Evolutionary conservation across 202 grass and related monocot species (phyloP).

Genomic region (Alloteropsis angusta): DNA sequence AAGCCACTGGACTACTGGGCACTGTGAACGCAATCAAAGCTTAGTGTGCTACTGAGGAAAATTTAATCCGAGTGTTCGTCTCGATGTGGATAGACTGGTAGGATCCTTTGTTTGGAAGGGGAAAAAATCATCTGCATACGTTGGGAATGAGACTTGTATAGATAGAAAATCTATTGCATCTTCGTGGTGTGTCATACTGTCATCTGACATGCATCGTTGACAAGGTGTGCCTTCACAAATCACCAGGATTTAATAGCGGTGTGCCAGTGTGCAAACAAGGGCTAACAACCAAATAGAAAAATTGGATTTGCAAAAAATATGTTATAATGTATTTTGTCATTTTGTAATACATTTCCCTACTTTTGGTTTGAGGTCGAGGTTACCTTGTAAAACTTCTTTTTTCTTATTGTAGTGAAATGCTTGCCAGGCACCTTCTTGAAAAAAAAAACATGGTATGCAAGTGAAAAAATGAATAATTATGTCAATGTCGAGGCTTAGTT

Average conservation of each 20-base stretch:
- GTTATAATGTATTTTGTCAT: neutral
- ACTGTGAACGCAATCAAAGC: constrained; percentile 6
- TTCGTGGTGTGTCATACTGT: too few relatives aligned
- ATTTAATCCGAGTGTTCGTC: neutral
- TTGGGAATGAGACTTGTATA: neutral
- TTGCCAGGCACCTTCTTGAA: too few relatives aligned
- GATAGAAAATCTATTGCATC: neutral
- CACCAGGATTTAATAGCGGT: neutral
- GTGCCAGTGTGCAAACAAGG: neutral
- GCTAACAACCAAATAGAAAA: neutral
- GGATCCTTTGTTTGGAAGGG: neutral
- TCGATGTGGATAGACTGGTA: neutral
- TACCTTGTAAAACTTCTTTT: too few relatives aligned
- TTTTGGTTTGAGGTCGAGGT: too few relatives aligned
- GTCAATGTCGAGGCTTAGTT: neutral
- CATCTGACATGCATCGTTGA: neutral
- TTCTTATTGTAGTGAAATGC: too few relatives aligned
- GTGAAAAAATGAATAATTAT: neutral
- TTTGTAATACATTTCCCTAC: too few relatives aligned
- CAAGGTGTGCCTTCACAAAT: neutral
- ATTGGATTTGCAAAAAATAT: neutral
- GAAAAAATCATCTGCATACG: neutral
- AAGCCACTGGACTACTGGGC: neutral
- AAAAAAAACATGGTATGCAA: too few relatives aligned
- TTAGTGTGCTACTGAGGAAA: neutral